A percentile compares a stretch with the other conserved stretches of the same genome.
These are phyloP conservation scores for Barnettozyma pratensis DNA, from an alignment of 805 yeast genomes.

Conservation along the genomic window DNA sequence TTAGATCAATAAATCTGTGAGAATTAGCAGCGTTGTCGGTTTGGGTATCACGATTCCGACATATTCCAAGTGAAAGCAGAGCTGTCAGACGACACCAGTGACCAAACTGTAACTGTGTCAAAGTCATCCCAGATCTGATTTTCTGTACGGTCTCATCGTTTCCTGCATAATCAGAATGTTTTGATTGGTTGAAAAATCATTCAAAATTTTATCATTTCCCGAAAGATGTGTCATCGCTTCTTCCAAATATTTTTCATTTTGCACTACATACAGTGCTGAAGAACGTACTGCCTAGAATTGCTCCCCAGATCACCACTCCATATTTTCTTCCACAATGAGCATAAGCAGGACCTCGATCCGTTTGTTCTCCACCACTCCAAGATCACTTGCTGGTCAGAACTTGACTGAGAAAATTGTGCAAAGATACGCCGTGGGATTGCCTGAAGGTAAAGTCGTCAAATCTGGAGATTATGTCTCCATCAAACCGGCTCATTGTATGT, in stretches of 20 bases:
- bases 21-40: no score
- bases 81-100: no score
- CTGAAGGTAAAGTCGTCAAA: constrained; percentile 68
- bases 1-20: no score
- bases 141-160: background rate
- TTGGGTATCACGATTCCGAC: no score
- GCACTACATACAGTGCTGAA: background rate
- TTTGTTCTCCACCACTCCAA: constrained; percentile 19
- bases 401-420: constrained; percentile 95
- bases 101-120: no score
- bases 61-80: no score
- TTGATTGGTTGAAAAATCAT: constrained; percentile 1
- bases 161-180: background rate
- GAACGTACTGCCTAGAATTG: no score
- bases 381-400: constrained; percentile 49
- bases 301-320: no score
- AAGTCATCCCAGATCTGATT: no score
- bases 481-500: constrained; percentile 96
- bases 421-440: constrained; percentile 80
- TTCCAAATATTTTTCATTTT: background rate
- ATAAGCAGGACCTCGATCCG: constrained; percentile 8
- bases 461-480: constrained; percentile 95
- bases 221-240: constrained; percentile 5
- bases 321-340: background rate
- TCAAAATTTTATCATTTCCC: background rate